Evolutionary conservation across 225 moss, liverwort and hornwort species (phyloP).

Genomic region (Bryoerythrophyllum caledonicum): DNA sequence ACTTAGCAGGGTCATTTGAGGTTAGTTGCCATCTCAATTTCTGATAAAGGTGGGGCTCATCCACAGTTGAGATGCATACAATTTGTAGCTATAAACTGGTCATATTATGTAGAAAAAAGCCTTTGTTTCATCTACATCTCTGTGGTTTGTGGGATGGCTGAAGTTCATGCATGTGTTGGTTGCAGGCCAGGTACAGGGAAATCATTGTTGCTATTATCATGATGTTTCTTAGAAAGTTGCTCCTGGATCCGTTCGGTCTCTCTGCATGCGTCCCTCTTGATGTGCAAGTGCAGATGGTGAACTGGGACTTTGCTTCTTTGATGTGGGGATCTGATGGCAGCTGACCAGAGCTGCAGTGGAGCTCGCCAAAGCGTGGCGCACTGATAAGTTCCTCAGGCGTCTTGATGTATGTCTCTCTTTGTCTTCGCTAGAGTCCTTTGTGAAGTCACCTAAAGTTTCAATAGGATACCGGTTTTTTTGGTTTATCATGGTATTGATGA

Average conservation of each 20-base stretch:
- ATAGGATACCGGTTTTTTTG: too few relatives aligned
- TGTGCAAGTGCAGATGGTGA: conserved; percentile 30
- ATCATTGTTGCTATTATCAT: conserved; percentile 19
- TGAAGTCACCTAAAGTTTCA: too few relatives aligned
- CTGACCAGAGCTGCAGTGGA: conserved; percentile 93
- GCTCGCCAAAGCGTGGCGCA: conserved; percentile 92
- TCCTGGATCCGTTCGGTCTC: conserved; percentile 22
- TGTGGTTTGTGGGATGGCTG: conserved; percentile 14
- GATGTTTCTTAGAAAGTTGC: conserved; percentile 4
- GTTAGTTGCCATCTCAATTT: not conserved
- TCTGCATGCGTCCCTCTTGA: conserved; percentile 28
- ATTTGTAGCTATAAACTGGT: not conserved
- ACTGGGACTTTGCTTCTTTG: conserved; percentile 35
- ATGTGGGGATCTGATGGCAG: conserved; percentile 64
- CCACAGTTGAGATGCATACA: not conserved
- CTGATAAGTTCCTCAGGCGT: conserved; percentile 84
- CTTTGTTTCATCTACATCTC: conserved; percentile 1
- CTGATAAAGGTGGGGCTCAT: conserved; percentile 3
- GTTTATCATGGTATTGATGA: too few relatives aligned
- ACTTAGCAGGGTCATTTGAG: not conserved
- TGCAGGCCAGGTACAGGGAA: conserved; percentile 83
- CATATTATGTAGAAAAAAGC: not conserved
- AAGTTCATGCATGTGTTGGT: conserved; percentile 24
- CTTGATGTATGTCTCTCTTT: conserved; percentile 71
- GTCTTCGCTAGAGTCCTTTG: not conserved